Conservation (phyloP, 352 stramenopile species). For the Phytophthora brassicae region DNA sequence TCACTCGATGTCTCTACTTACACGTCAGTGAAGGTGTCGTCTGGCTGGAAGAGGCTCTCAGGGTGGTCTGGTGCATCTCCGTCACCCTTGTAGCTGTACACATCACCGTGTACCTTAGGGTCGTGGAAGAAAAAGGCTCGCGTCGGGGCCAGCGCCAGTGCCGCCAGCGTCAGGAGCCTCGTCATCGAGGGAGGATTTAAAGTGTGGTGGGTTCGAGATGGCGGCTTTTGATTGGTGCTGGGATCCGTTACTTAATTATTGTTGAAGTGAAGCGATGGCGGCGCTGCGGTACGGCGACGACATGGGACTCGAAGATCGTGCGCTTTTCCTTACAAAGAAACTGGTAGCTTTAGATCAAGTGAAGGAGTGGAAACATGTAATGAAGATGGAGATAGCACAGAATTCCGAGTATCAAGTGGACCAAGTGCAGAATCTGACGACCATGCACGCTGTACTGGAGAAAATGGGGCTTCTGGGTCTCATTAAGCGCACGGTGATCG, state of each 20-base stretch:
- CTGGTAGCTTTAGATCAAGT: conserved; percentile 44
- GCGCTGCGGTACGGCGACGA: conserved; percentile 9
- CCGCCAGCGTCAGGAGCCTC: conserved; percentile 10
- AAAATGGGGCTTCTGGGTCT: conserved; percentile 53
- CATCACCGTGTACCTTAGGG: conserved; percentile 45
- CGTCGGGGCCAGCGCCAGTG: conserved; percentile 8
- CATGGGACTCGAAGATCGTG: conserved; percentile 50
- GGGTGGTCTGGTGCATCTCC: conserved; percentile 42
- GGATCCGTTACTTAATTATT: not conserved
- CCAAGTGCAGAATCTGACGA: conserved; percentile 35
- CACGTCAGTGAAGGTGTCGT: conserved; percentile 56
- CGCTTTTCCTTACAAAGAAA: conserved; percentile 46
- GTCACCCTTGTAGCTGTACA: conserved; percentile 58
- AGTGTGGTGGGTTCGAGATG: no score
- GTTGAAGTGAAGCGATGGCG: conserved; percentile 22
- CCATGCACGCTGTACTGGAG: conserved; percentile 37
- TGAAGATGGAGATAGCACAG: conserved; percentile 51
- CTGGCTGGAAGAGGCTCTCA: conserved; percentile 43
- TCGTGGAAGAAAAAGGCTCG: conserved; percentile 45
- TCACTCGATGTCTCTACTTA: conserved; percentile 17
- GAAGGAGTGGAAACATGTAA: conserved; percentile 54
- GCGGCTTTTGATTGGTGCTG: conserved; percentile 2
- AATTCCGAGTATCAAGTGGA: conserved; percentile 50
- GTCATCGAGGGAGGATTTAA: not conserved
- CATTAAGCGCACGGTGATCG: conserved; percentile 60